These are phyloP conservation scores for Colletotrichum incanum DNA, from an alignment of 2,329 filamentous ascomycete species.

Conservation along the genomic window DNA sequence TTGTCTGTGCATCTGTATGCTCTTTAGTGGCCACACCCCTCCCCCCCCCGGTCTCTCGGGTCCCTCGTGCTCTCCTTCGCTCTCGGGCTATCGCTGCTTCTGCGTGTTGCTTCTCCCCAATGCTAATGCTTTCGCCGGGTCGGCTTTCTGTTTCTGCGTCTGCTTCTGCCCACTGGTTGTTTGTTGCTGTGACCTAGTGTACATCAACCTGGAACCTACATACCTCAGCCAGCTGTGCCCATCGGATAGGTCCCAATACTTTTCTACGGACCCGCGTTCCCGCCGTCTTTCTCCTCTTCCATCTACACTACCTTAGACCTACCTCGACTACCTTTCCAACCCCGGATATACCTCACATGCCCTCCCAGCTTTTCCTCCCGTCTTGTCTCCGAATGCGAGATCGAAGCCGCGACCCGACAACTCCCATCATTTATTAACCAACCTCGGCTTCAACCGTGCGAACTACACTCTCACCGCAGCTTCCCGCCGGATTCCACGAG, in stretches of 20 bases:
- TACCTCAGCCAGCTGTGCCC: slow-evolving; percentile 7
- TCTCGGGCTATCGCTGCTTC: slow-evolving; percentile 35
- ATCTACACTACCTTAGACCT: background rate
- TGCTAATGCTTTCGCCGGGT: background rate
- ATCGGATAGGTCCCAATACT: background rate
- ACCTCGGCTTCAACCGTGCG: background rate
- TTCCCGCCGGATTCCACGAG: slow-evolving; percentile 7
- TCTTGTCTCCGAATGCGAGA: slow-evolving; percentile 28
- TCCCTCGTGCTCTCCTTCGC: slow-evolving; percentile 35
- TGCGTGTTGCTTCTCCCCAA: background rate
- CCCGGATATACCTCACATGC: slow-evolving; percentile 27
- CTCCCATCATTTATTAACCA: background rate
- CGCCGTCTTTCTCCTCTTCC: background rate
- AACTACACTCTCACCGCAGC: background rate
- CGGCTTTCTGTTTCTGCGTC: background rate
- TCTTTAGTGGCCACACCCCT: slow-evolving; percentile 21
- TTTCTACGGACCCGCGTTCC: background rate
- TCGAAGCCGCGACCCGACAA: slow-evolving; percentile 15
- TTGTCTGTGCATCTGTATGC: slow-evolving; percentile 30
- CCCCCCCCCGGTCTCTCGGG: slow-evolving; percentile 27
- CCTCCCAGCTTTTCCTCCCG: slow-evolving; percentile 12
- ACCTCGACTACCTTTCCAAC: background rate
- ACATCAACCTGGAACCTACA: slow-evolving; percentile 4
- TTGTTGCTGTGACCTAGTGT: slow-evolving; percentile 1
- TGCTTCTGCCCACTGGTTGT: background rate